Conservation (phyloP, 305 asterid genomes). For the Solanum hybrid region DNA sequence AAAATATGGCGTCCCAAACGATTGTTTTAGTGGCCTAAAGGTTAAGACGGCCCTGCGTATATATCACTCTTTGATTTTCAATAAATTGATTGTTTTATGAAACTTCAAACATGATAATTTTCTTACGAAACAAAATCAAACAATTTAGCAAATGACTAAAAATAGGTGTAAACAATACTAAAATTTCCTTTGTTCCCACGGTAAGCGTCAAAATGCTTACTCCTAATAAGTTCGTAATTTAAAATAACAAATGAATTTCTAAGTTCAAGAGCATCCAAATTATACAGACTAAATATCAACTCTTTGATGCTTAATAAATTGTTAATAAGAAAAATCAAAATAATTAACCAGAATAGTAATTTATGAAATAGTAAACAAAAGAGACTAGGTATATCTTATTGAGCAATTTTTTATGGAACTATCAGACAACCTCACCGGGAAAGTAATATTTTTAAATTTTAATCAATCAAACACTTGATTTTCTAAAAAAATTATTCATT, state of each 20-base stretch:
- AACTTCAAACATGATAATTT: not conserved
- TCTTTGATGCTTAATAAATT: not conserved
- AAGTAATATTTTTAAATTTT: not conserved
- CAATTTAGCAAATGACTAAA: not conserved
- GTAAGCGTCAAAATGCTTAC: not conserved
- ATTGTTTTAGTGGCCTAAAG: too few relatives aligned
- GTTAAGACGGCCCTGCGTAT: too few relatives aligned
- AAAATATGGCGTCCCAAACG: too few relatives aligned
- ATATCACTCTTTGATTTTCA: too few relatives aligned
- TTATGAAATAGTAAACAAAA: not conserved
- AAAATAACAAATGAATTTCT: not conserved
- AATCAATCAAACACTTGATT: not conserved
- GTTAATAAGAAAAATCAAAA: not conserved
- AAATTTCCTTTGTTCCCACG: not conserved
- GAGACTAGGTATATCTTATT: not conserved
- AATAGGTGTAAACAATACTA: not conserved
- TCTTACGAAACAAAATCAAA: not conserved
- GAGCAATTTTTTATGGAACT: not conserved
- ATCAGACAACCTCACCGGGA: not conserved
- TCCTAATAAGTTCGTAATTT: not conserved
- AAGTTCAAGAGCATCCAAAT: not conserved
- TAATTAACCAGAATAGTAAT: not conserved
- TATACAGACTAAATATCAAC: not conserved
- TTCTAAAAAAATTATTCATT: too few relatives aligned
- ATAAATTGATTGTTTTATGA: not conserved